Percentiles rank a stretch among this genome's conserved stretches.
Evolutionary conservation across 352 stramenopile genomes (phyloP).

Genomic region (Phytophthora melonis): DNA sequence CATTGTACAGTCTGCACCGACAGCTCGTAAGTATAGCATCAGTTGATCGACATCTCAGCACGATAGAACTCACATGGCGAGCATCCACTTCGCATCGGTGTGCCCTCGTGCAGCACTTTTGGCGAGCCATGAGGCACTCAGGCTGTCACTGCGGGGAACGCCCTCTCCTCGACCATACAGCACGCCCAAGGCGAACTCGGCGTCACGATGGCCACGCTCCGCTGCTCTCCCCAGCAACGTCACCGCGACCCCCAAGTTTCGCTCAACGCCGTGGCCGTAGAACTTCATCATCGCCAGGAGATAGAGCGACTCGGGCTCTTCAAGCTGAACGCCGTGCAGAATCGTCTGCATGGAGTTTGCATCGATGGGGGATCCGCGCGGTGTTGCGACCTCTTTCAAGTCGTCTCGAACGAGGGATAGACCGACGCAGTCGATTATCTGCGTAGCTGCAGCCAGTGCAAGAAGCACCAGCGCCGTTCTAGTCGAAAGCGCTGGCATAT

Average conservation of each 20-base stretch:
- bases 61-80: constrained; percentile 45
- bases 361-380: constrained; percentile 35
- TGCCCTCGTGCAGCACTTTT: constrained; percentile 51
- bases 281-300: constrained; percentile 59
- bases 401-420: constrained; percentile 34
- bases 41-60: neutral
- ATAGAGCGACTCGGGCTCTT: constrained; percentile 58
- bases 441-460: constrained; percentile 1
- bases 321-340: constrained; percentile 43
- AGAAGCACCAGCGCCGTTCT: constrained; percentile 7
- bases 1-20: constrained; percentile 45
- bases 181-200: constrained; percentile 58
- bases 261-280: constrained; percentile 57
- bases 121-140: constrained; percentile 49
- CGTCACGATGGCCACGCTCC: constrained; percentile 42
- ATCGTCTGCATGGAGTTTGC: constrained; percentile 43
- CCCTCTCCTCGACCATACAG: constrained; percentile 45
- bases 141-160: constrained; percentile 41
- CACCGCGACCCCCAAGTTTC: constrained; percentile 41
- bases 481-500: neutral
- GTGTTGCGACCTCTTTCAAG: constrained; percentile 27
- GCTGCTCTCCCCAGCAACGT: constrained; percentile 40
- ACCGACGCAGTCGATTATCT: neutral
- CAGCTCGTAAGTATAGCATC: neutral
- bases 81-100: constrained; percentile 61